A percentile compares a stretch with the other conserved stretches of the same genome.
Conservation (phyloP, 139 green algal species). For the Choricystis sp. region DNA sequence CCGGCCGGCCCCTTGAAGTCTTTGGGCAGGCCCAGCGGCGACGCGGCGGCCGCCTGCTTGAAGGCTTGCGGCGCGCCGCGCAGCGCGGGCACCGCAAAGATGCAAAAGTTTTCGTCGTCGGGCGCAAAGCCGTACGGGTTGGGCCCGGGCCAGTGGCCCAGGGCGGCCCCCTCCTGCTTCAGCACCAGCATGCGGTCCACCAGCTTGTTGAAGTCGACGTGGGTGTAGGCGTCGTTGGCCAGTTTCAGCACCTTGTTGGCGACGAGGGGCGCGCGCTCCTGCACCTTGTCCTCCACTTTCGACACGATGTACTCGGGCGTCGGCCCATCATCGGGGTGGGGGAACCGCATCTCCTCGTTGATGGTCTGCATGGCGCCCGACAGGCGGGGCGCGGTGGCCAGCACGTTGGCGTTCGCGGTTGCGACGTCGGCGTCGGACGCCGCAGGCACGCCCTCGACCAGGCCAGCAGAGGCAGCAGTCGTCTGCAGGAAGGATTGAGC, state of each 20-base stretch:
- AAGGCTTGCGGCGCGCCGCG: neutral
- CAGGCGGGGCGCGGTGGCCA: neutral
- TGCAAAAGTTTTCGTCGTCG: neutral
- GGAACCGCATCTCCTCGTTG: neutral
- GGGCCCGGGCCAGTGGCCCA: neutral
- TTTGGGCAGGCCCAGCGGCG: neutral
- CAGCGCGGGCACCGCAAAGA: neutral
- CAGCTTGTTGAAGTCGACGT: neutral
- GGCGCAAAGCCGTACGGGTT: neutral
- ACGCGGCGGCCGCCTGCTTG: neutral
- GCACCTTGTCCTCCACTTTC: neutral
- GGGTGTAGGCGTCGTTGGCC: neutral
- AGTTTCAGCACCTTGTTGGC: neutral
- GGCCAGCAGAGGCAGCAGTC: neutral
- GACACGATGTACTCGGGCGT: neutral
- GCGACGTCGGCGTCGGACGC: neutral
- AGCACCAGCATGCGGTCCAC: neutral
- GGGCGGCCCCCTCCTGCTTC: neutral
- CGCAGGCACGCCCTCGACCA: neutral
- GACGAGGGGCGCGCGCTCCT: neutral
- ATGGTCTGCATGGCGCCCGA: neutral
- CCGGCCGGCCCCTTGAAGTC: neutral
- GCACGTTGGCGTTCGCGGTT: neutral
- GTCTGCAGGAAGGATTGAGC: neutral
- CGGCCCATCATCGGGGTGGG: neutral